phyloP scores from a whole-genome alignment of 2,329 filamentous ascomycete species.

The Pseudocercospora vitis region DNA sequence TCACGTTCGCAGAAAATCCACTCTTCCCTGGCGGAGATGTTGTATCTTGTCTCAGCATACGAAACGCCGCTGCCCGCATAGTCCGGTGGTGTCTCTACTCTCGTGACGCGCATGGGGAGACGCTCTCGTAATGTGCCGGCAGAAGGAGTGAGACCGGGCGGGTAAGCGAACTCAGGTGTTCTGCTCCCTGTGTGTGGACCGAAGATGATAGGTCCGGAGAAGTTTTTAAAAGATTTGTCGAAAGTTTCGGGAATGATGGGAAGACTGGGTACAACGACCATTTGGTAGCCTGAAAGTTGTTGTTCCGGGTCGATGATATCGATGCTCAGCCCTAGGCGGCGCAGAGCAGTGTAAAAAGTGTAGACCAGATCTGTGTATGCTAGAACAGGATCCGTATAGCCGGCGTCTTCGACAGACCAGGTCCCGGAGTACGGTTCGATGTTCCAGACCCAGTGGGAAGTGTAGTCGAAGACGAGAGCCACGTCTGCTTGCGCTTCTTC shows the following conservation, averaged over 20 bases:
- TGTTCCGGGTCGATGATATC: slow-evolving; percentile 29
- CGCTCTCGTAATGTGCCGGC: slow-evolving; percentile 19
- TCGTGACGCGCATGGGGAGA: slow-evolving; percentile 25
- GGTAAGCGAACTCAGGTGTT: slow-evolving; percentile 26
- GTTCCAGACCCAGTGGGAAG: slow-evolving; percentile 27
- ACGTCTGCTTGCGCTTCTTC: slow-evolving; percentile 23
- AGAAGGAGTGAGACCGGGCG: slow-evolving; percentile 24
- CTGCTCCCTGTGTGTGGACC: slow-evolving; percentile 26
- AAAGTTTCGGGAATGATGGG: slow-evolving; percentile 27
- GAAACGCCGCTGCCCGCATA: slow-evolving; percentile 26
- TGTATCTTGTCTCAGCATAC: slow-evolving; percentile 25
- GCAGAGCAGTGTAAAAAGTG: slow-evolving; percentile 28
- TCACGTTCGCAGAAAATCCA: slow-evolving; percentile 20
- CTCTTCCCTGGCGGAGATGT: slow-evolving; percentile 26
- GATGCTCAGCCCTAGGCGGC: slow-evolving; percentile 26
- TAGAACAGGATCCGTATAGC: slow-evolving; percentile 20
- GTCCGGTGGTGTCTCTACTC: slow-evolving; percentile 25
- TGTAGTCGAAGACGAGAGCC: slow-evolving; percentile 27
- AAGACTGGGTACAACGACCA: slow-evolving; percentile 28
- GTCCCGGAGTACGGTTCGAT: slow-evolving; percentile 29
- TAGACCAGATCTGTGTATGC: slow-evolving; percentile 25
- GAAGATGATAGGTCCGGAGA: slow-evolving; percentile 22
- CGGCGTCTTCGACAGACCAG: slow-evolving; percentile 26
- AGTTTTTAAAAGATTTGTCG: slow-evolving; percentile 18
- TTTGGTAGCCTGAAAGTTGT: slow-evolving; percentile 24